These are phyloP conservation scores for Ganoderma sp. DNA, from an alignment of 1,284 basidiomycete genomes.

Conservation along the genomic window DNA sequence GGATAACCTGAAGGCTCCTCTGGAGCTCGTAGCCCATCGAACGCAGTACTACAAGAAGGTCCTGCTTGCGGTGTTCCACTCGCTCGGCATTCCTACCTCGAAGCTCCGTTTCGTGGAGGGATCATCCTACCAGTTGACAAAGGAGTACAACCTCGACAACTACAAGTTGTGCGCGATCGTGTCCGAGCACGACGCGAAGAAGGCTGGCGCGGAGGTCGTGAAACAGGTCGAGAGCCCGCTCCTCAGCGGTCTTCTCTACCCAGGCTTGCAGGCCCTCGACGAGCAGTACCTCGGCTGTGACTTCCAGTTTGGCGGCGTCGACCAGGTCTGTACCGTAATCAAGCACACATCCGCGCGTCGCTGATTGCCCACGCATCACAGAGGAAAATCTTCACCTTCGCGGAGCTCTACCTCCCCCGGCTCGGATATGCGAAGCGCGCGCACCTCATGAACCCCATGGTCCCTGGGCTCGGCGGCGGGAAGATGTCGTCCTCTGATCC, in stretches of 20 bases:
- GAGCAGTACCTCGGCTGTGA: constrained; percentile 97
- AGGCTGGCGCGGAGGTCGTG: constrained; percentile 99
- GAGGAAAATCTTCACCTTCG: constrained; percentile 99
- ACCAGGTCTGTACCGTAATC: constrained; percentile 69
- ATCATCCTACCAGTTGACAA: constrained; percentile 89
- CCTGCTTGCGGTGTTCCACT: constrained; percentile 83
- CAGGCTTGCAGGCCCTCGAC: constrained; percentile 95
- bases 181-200: constrained; percentile 96
- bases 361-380: constrained; percentile 40
- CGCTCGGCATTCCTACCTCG: constrained; percentile 90
- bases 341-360: background rate
- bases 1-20: constrained; percentile 96
- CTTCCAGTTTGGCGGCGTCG: constrained; percentile 98
- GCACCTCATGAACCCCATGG: constrained; percentile 99
- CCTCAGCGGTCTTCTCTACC: constrained; percentile 93
- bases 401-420: constrained; percentile 92
- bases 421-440: constrained; percentile 95
- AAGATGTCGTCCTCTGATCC: constrained; percentile 99
- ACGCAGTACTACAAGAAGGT: constrained; percentile 91
- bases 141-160: constrained; percentile 95
- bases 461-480: constrained; percentile 92
- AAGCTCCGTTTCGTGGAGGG: constrained; percentile 89
- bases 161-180: constrained; percentile 91
- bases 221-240: constrained; percentile 96
- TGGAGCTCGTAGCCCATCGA: constrained; percentile 91